Percentiles rank a stretch among this genome's conserved stretches.
Conservation (phyloP, 164 flowering plant genomes). For the Malania oleifera region DNA sequence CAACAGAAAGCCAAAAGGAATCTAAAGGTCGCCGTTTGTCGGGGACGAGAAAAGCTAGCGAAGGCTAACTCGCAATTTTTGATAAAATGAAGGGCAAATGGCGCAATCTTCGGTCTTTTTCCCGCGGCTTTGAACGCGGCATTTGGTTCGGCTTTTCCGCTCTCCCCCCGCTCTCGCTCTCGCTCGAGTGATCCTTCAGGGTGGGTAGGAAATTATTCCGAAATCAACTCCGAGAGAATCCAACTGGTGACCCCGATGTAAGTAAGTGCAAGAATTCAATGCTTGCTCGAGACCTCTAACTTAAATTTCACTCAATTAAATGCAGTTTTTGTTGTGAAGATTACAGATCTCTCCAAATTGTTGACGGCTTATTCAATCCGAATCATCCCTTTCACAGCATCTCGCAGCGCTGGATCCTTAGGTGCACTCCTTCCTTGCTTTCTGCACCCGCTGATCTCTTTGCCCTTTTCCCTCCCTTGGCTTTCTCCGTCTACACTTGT, state of each 20-base stretch:
- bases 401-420: background rate
- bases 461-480: no score
- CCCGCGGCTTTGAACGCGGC: constrained; percentile 58
- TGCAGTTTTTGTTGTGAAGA: background rate
- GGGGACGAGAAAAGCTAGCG: no score
- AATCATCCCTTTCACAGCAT: background rate
- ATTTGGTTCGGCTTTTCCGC: constrained; percentile 29
- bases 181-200: background rate
- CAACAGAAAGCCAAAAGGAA: no score
- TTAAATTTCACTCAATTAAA: background rate
- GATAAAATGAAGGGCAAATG: no score
- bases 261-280: background rate
- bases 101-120: no score
- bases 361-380: background rate
- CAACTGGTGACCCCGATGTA: background rate
- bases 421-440: background rate
- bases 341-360: no score
- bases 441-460: no score
- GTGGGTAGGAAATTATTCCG: background rate
- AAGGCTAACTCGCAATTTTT: no score
- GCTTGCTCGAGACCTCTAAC: background rate
- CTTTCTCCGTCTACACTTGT: no score
- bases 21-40: no score
- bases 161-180: constrained; percentile 4
- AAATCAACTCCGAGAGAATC: background rate